A percentile compares a stretch with the other conserved stretches of the same genome.
Evolutionary conservation across 1,284 basidiomycete genomes (phyloP).

Genomic region (Austropuccinia psidii): DNA sequence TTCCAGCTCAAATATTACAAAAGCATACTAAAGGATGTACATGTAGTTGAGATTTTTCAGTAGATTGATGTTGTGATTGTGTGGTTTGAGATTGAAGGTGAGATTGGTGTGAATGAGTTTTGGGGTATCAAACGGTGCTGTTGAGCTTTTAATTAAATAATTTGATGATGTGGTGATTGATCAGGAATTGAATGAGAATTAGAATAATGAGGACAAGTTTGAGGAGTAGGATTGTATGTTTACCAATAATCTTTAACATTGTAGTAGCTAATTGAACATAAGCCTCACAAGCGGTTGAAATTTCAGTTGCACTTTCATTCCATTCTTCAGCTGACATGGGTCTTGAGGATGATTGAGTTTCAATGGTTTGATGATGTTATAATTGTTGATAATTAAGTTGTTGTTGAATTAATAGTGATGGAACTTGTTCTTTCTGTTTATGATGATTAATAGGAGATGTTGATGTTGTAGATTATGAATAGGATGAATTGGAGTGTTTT

Average conservation of each 20-base stretch:
- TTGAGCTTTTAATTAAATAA: constrained; percentile 9
- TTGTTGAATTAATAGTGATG: no score
- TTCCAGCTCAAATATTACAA: constrained; percentile 7
- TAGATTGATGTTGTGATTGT: constrained; percentile 8
- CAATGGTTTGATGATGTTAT: no score
- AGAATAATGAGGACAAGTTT: constrained; percentile 17
- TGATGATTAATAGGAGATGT: no score
- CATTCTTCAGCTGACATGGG: constrained; percentile 23
- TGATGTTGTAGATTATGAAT: no score
- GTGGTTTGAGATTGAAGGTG: constrained; percentile 6
- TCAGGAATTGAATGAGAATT: constrained; percentile 18
- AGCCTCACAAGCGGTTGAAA: neutral
- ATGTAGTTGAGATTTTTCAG: no score
- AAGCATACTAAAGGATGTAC: no score
- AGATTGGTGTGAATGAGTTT: neutral
- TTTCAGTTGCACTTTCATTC: neutral
- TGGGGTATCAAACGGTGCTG: constrained; percentile 6
- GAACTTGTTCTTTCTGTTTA: no score
- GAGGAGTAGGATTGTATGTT: constrained; percentile 19
- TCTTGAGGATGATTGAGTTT: neutral
- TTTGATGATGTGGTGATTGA: constrained; percentile 10
- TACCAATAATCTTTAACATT: neutral
- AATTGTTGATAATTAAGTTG: no score
- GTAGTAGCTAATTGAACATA: neutral
- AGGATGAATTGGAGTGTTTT: no score